Evolutionary conservation across 192 early-diverging fungal genomes (phyloP).

Genomic region (Coemansia sp.): DNA sequence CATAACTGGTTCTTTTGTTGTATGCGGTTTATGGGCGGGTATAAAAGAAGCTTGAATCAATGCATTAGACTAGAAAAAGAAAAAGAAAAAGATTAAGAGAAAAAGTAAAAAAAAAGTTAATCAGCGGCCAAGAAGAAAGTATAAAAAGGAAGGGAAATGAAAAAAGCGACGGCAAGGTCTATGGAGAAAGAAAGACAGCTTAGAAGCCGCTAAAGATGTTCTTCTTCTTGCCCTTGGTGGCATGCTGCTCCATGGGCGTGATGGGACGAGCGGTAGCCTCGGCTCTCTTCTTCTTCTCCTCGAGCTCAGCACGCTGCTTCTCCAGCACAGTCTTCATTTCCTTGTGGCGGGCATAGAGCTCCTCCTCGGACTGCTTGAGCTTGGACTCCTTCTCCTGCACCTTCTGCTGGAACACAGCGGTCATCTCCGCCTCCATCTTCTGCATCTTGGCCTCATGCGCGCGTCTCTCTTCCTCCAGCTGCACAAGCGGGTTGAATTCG

Average conservation of each 20-base stretch:
- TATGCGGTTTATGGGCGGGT: neutral
- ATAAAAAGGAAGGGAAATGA: no score
- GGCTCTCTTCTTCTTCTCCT: constrained; percentile 90
- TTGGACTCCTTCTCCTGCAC: constrained; percentile 98
- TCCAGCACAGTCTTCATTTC: constrained; percentile 98
- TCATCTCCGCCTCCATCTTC: constrained; percentile 99
- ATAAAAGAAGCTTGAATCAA: neutral
- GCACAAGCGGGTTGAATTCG: constrained; percentile 70
- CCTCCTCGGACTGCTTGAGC: constrained; percentile 96
- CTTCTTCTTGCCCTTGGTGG: constrained; percentile 56
- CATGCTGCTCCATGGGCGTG: constrained; percentile 50
- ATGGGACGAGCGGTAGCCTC: constrained; percentile 55
- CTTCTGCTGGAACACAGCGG: constrained; percentile 97
- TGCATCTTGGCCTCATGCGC: constrained; percentile 92
- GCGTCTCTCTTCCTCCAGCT: constrained; percentile 89
- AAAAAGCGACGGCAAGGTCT: no score
- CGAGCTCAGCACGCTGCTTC: constrained; percentile 87
- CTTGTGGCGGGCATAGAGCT: constrained; percentile 92
- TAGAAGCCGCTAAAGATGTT: constrained; percentile 55
- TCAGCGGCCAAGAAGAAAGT: no score
- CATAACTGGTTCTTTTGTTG: no score
- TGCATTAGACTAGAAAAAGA: neutral
- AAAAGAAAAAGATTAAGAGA: neutral
- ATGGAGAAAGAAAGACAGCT: constrained; percentile 1
- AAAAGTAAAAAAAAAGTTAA: constrained; percentile 8